Evolutionary conservation across 257 asterid genomes (phyloP).

Genomic region (Solanum infundibuliforme): DNA sequence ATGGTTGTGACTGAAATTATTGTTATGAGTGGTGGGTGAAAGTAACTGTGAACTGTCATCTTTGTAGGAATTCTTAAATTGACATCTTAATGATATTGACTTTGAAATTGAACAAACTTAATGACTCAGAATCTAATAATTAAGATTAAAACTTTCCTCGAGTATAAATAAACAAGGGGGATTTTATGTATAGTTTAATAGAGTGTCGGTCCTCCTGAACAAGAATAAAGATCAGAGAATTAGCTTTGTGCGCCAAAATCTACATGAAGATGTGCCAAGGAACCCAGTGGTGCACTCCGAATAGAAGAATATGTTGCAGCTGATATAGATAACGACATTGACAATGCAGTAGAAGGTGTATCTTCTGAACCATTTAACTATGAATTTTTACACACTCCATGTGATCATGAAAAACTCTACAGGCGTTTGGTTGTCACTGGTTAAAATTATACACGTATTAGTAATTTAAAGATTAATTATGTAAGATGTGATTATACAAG

Average conservation of each 20-base stretch:
- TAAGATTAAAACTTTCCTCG: neutral
- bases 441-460: no score
- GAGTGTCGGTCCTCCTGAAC: neutral
- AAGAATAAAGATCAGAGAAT: neutral
- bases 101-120: neutral
- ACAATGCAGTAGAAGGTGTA: neutral
- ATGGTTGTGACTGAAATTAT: no score
- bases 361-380: neutral
- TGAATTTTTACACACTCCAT: neutral
- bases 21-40: no score
- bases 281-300: neutral
- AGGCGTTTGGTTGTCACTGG: neutral
- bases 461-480: no score
- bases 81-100: neutral
- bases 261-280: neutral
- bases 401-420: neutral
- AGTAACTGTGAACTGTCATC: neutral
- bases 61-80: neutral
- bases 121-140: neutral
- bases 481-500: neutral
- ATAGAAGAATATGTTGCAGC: neutral
- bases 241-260: neutral
- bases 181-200: neutral
- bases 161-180: neutral
- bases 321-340: no score